Conservation (phyloP, 2,329 filamentous ascomycete genomes). For the Alternaria consortialis region DNA sequence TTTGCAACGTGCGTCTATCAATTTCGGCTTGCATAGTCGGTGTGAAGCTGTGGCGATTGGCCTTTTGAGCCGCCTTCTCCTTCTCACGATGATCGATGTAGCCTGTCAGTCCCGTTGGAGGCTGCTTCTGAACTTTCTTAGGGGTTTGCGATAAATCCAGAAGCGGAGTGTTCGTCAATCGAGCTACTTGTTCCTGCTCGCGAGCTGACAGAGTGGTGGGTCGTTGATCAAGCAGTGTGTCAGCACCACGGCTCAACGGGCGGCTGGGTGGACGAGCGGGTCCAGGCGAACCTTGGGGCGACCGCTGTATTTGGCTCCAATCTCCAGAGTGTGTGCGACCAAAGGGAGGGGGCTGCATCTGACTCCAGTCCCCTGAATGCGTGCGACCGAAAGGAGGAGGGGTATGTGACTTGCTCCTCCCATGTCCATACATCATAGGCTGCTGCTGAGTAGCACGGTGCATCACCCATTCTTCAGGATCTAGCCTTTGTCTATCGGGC, state of each 20-base stretch:
- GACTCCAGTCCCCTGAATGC: slow-evolving; percentile 57
- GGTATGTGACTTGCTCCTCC: slow-evolving; percentile 64
- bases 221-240: slow-evolving; percentile 61
- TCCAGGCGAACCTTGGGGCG: slow-evolving; percentile 34
- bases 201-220: slow-evolving; percentile 77
- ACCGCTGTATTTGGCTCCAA: slow-evolving; percentile 53
- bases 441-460: slow-evolving; percentile 70
- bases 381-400: slow-evolving; percentile 55
- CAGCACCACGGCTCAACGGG: slow-evolving; percentile 62
- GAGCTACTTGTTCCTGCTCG: slow-evolving; percentile 88
- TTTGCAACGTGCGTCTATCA: slow-evolving; percentile 44
- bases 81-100: slow-evolving; percentile 82
- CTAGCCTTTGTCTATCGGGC: slow-evolving; percentile 64
- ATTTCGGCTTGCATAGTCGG: slow-evolving; percentile 49
- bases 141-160: slow-evolving; percentile 68
- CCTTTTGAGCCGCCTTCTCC: slow-evolving; percentile 64
- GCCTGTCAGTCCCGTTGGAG: slow-evolving; percentile 71
- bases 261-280: slow-evolving; percentile 40
- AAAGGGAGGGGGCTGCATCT: slow-evolving; percentile 45
- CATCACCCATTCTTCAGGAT: slow-evolving; percentile 84
- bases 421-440: slow-evolving; percentile 60
- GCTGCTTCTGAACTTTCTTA: slow-evolving; percentile 53
- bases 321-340: slow-evolving; percentile 56
- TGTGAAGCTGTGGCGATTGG: slow-evolving; percentile 38
- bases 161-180: slow-evolving; percentile 79